Base-by-base conservation (phyloP, 441 rosid genomes). In the Brassica hybrid region DNA sequence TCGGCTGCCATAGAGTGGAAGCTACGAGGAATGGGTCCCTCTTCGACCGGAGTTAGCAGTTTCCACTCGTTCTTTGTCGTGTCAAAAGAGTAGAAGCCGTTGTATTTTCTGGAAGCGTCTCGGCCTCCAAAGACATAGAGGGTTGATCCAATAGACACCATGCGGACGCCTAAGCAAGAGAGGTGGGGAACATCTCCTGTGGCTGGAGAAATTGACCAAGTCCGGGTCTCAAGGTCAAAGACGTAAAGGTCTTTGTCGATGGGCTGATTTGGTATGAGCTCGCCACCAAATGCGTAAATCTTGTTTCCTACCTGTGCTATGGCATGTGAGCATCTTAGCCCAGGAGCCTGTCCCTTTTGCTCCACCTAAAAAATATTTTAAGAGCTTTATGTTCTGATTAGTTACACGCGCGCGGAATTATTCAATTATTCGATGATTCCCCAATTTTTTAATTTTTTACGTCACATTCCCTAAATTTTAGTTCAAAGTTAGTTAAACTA, bases 241-340 rank as follows among this genome's bases (percentile, higher is more conserved):
- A 87, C 85, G 30, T 87, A 79, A 43, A 94, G 88, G 2, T 86
- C 69, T 88, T 89, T 87, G 87, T 94, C 97, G 7, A 94, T 91
- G 0, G 97, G 95, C 74, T 86, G 87, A 21, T 95, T 90, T 7
- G 97, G 97, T 4, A 59, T 43, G 71, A 87, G 82, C 78, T 94
- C 97, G 5, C 97, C 97, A 23, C 97, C 97, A 23, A 94, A 92
- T 7, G 88, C 85, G 50, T 56, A 56, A 18, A 56, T 56, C 13
- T 92, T 88, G 36, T 79, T 52, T 7, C 91, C 92, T 10, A 94
- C 89, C 0, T 88, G 36, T 73, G 95, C 65, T 69, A 94, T 76
- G 79, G 90, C 96, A 52, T 94, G 96, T 6, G 98, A 92, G 85
- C 98, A 90, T 80, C 97, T 84, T 50, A 88, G 87, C 61, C 96